Conservation (phyloP, 345 rosid genomes). For the Arabidopsis thaliana region DNA sequence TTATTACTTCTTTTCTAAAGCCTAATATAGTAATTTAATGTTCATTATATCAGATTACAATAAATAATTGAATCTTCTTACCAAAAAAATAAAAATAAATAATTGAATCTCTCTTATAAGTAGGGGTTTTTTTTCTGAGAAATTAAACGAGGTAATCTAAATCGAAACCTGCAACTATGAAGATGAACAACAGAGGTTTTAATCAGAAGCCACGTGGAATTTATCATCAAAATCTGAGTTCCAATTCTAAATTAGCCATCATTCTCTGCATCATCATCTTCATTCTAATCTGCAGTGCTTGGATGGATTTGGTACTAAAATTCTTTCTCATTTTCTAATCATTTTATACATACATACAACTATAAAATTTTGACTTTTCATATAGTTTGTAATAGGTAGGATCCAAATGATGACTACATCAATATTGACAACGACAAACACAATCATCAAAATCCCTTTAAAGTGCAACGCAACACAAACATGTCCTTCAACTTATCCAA, state of each 20-base stretch:
- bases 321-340: not conserved
- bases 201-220: constrained; percentile 10
- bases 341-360: not conserved
- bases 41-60: not conserved
- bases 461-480: constrained; percentile 44
- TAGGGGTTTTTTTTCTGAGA: not conserved
- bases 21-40: not conserved
- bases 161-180: constrained; percentile 9
- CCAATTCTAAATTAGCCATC: constrained; percentile 7
- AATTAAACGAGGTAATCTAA: not conserved
- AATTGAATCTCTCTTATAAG: not conserved
- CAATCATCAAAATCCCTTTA: constrained; percentile 31
- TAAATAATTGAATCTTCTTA: not conserved
- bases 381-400: constrained; percentile 29
- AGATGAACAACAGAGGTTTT: constrained; percentile 19
- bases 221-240: constrained; percentile 7
- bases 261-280: constrained; percentile 35
- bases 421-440: not conserved
- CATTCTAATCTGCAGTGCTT: constrained; percentile 37
- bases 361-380: constrained; percentile 2
- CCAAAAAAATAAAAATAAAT: too few relatives aligned
- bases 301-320: constrained; percentile 45
- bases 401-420: constrained; percentile 14
- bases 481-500: constrained; percentile 45
- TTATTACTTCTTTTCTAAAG: not conserved